Conservation (phyloP, 1,139 yeast species). For the Suhomyces ambrosiae region DNA sequence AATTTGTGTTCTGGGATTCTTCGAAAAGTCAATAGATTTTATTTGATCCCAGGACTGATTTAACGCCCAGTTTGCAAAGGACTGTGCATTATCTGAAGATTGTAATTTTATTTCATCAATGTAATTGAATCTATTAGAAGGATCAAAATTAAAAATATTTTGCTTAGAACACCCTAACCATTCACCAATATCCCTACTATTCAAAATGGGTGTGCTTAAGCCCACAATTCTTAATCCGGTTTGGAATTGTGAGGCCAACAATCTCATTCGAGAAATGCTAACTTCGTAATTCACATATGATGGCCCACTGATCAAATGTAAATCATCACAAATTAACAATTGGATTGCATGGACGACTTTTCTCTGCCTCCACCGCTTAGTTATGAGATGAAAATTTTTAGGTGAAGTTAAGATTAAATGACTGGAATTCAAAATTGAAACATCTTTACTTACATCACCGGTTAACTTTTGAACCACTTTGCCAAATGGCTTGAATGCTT, state of each 20-base stretch:
- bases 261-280: constrained; percentile 67
- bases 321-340: constrained; percentile 71
- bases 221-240: constrained; percentile 61
- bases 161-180: constrained; percentile 77
- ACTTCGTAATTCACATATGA: constrained; percentile 55
- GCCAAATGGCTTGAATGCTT: constrained; percentile 44
- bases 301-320: constrained; percentile 60
- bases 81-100: constrained; percentile 11
- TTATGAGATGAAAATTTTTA: constrained; percentile 65
- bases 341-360: constrained; percentile 70
- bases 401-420: constrained; percentile 83
- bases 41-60: constrained; percentile 23
- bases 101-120: constrained; percentile 62
- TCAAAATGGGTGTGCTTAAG: constrained; percentile 67
- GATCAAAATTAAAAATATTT: constrained; percentile 68
- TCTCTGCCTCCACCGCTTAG: constrained; percentile 82
- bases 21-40: not conserved
- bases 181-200: constrained; percentile 76
- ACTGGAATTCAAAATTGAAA: constrained; percentile 54
- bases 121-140: constrained; percentile 58
- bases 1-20: constrained; percentile 40
- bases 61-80: constrained; percentile 53
- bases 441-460: constrained; percentile 61
- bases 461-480: constrained; percentile 58
- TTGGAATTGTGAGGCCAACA: constrained; percentile 66